Conservation (phyloP, 1,284 basidiomycete species). For the Butyriboletus appendiculatus region DNA sequence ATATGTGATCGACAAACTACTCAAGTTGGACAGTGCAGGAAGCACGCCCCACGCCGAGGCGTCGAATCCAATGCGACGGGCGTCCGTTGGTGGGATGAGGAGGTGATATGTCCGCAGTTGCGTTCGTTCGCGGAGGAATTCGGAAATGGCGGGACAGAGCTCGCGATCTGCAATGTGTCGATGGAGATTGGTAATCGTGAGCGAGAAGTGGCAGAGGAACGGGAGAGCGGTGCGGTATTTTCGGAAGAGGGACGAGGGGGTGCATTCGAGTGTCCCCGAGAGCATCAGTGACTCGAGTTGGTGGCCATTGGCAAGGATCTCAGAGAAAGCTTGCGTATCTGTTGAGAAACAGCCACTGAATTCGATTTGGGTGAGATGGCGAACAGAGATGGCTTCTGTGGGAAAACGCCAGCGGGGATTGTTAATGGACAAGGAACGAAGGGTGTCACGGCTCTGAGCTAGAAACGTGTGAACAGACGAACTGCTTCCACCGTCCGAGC, state of each 20-base stretch:
- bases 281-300: slow-evolving; percentile 64
- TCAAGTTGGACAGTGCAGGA: slow-evolving; percentile 52
- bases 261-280: slow-evolving; percentile 51
- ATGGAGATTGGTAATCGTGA: slow-evolving; percentile 48
- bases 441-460: slow-evolving; percentile 50
- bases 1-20: slow-evolving; percentile 57
- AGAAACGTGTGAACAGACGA: slow-evolving; percentile 49
- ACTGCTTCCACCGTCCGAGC: slow-evolving; percentile 42
- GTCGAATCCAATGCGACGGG: slow-evolving; percentile 60
- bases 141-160: slow-evolving; percentile 65
- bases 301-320: slow-evolving; percentile 57
- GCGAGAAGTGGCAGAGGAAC: slow-evolving; percentile 62
- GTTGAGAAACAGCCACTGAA: slow-evolving; percentile 58
- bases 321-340: slow-evolving; percentile 52
- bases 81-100: slow-evolving; percentile 49
- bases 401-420: slow-evolving; percentile 61
- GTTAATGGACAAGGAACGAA: slow-evolving; percentile 57
- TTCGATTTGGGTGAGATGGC: slow-evolving; percentile 63
- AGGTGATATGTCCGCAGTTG: slow-evolving; percentile 54
- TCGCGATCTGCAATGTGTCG: slow-evolving; percentile 54
- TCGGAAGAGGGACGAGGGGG: slow-evolving; percentile 51
- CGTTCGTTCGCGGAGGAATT: slow-evolving; percentile 61
- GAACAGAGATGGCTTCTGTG: slow-evolving; percentile 50
- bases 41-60: slow-evolving; percentile 71
- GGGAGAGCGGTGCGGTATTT: slow-evolving; percentile 45